phyloP scores from a whole-genome alignment of 768 basidiomycete species.

The Amanita molliuscula region DNA sequence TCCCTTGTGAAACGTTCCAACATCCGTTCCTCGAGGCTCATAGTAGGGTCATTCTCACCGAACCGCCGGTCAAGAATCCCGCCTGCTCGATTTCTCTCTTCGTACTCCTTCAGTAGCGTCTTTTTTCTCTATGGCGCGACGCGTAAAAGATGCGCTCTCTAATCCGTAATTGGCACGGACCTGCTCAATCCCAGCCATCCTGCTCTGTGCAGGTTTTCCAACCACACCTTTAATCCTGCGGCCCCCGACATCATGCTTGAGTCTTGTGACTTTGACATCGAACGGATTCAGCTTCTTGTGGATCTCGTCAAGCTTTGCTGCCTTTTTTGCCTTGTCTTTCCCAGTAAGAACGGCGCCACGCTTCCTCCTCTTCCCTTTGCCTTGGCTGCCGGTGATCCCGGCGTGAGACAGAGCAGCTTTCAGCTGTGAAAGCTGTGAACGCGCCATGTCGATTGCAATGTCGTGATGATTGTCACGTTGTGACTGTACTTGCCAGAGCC shows the following conservation, averaged over 20 bases:
- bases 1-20: constrained; percentile 92
- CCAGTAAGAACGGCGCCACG: constrained; percentile 39
- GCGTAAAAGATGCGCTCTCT: constrained; percentile 3
- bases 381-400: constrained; percentile 56
- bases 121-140: constrained; percentile 57
- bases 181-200: constrained; percentile 85
- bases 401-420: constrained; percentile 75
- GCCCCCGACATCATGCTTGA: constrained; percentile 90
- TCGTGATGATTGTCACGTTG: constrained; percentile 16
- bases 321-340: constrained; percentile 74
- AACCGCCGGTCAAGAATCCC: constrained; percentile 91
- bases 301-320: constrained; percentile 74
- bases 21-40: constrained; percentile 96
- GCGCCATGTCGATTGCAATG: constrained; percentile 42
- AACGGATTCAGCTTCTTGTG: constrained; percentile 86
- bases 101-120: constrained; percentile 80
- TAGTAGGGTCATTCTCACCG: constrained; percentile 87
- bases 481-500: neutral
- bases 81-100: constrained; percentile 72
- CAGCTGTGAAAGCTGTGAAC: constrained; percentile 86
- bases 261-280: constrained; percentile 84
- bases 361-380: constrained; percentile 61
- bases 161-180: constrained; percentile 28
- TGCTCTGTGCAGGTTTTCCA: constrained; percentile 81
- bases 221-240: constrained; percentile 72